Evolutionary conservation across 2,329 filamentous ascomycete species (phyloP), one percentile per base, ranked within the genome.

Genomic region (Fusarium decemcellulare): DNA sequence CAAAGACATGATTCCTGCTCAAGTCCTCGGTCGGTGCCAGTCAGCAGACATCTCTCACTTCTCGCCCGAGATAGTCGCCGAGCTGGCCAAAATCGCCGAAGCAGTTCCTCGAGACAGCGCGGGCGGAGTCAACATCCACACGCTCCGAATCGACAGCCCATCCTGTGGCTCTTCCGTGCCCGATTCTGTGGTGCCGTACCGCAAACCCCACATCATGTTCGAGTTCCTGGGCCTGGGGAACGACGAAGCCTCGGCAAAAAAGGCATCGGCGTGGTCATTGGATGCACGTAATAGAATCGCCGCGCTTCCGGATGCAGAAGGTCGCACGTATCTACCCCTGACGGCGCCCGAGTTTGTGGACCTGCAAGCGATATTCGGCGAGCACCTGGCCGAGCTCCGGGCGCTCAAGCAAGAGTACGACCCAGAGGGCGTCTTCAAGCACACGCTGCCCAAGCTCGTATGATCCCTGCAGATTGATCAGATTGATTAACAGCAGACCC

Each of bases 381-480:
- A 51, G 5, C 11, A 59, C n/a, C 39, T 63, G 18, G 42, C 12
- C 9, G 55, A 54, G 29, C 16, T 63, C 5, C 34, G 34, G 5
- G 47, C 42, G 48, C 55, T 63, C 6, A 63, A 63, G 29, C 48
- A 39, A 14, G 55, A 59, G n/a, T 63, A 59, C 40, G 60, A 63
- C 3, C 60, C 60, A 14, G 29, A 47, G 12, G 55, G 55, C 6
- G 12, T 63, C 2, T 63, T 63, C 15, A 59, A 59, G 55, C 48
- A 63, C 40, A 53, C 60, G 12, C 18, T 63, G 9, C 60, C 60
- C 2, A 59, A 40, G 36, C 48, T 63, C 15, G 42, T 48, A 34
- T 39, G 18, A 37, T 12, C 30, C 18, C 40, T 37, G 53, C 40
- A 56, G 40, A 44, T 37, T 43, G 53, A 56, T 34, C 39, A 44